Percentiles rank a stretch among this genome's conserved stretches.
phyloP scores from a whole-genome alignment of 768 basidiomycete genomes.

The Mycena floridula region DNA sequence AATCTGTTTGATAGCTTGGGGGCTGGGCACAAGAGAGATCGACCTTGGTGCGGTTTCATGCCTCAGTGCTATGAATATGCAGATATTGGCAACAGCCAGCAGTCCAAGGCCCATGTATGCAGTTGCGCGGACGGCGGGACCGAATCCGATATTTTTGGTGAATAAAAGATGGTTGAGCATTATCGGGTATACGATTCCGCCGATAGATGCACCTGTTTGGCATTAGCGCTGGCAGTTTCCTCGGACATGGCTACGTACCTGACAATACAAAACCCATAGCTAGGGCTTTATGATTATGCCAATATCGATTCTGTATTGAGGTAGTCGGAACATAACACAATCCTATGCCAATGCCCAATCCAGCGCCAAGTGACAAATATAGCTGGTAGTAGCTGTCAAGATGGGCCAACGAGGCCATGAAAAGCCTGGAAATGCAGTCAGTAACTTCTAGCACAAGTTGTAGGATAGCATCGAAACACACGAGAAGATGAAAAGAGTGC shows the following conservation, averaged over 20 bases:
- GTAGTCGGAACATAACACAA: neutral
- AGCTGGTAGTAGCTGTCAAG: neutral
- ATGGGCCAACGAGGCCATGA: neutral
- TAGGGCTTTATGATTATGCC: neutral
- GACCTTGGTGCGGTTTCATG: neutral
- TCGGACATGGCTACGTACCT: neutral
- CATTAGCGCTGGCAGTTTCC: neutral
- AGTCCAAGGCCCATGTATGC: neutral
- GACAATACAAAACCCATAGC: neutral
- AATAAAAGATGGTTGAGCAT: neutral
- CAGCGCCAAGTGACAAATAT: neutral
- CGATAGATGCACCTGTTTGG: neutral
- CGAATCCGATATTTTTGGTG: neutral
- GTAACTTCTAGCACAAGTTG: neutral
- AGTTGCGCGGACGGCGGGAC: neutral
- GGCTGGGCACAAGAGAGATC: no score
- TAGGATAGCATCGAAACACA: neutral
- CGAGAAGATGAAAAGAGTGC: neutral
- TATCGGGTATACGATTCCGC: neutral
- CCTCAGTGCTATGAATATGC: neutral
- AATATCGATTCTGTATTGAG: neutral
- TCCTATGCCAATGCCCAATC: neutral
- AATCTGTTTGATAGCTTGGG: neutral
- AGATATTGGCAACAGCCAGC: neutral
- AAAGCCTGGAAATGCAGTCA: neutral